Evolutionary conservation across 164 flowering plant genomes (phyloP).

Genomic region (Umbellularia californica): DNA sequence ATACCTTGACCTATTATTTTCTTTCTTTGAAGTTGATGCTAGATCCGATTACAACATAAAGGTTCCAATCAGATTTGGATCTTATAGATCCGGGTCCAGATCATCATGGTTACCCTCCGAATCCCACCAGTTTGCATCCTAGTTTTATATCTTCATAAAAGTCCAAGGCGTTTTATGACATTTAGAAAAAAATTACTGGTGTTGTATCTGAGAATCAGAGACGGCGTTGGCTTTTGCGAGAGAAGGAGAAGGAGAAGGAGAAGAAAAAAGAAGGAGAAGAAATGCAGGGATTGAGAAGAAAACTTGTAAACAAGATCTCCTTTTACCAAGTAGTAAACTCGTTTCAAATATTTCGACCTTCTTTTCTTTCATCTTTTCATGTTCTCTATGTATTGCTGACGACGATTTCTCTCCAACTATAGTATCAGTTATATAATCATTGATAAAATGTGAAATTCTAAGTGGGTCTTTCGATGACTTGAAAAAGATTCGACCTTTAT

Average conservation of each 20-base stretch:
- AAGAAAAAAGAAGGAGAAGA: neutral
- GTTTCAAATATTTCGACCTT: neutral
- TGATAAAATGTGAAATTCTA: neutral
- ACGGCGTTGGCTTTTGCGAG: neutral
- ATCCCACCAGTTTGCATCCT: too few relatives aligned
- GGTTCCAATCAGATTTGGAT: too few relatives aligned
- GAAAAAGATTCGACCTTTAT: neutral
- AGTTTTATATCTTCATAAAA: too few relatives aligned
- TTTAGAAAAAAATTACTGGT: too few relatives aligned
- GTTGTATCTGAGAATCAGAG: too few relatives aligned
- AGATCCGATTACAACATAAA: too few relatives aligned
- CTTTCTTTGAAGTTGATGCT: too few relatives aligned
- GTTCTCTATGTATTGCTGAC: neutral
- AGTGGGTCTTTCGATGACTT: neutral
- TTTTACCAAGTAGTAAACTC: conserved; percentile 19
- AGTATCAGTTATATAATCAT: neutral
- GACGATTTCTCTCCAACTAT: neutral
- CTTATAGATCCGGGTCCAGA: too few relatives aligned
- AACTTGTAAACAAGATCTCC: conserved; percentile 20
- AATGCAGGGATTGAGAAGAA: conserved; percentile 33
- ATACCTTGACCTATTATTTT: too few relatives aligned
- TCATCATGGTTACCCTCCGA: too few relatives aligned
- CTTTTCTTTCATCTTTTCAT: neutral
- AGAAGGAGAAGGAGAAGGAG: neutral
- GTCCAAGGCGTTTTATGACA: too few relatives aligned